A percentile compares a stretch with the other conserved stretches of the same genome.
Conservation (phyloP, 2,329 filamentous ascomycete genomes). For the Pyrenophora tritici-repentis region DNA sequence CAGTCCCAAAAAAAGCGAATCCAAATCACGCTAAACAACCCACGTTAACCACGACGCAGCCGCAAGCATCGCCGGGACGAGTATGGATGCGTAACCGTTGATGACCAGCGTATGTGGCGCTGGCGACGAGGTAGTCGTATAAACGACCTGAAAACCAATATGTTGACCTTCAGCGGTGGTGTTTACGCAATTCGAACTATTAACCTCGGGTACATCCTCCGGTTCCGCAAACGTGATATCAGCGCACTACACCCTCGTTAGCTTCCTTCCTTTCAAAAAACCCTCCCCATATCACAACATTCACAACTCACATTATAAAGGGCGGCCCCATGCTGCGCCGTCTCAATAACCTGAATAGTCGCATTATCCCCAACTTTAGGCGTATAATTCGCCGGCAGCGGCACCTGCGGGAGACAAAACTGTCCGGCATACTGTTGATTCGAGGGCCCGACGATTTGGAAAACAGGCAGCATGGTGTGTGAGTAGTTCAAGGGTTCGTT, state of each 20-base stretch:
- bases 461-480: slow-evolving; percentile 75
- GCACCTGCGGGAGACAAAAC: slow-evolving; percentile 88
- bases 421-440: slow-evolving; percentile 86
- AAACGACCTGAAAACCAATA: slow-evolving; percentile 77
- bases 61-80: slow-evolving; percentile 35
- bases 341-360: slow-evolving; percentile 86
- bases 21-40: slow-evolving; percentile 7
- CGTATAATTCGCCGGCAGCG: slow-evolving; percentile 72
- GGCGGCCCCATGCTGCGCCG: slow-evolving; percentile 80
- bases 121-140: slow-evolving; percentile 57
- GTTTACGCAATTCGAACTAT: slow-evolving; percentile 86
- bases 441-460: slow-evolving; percentile 80
- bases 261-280: background rate
- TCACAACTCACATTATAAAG: slow-evolving; percentile 71
- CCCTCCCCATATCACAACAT: background rate
- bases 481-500: slow-evolving; percentile 86
- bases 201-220: slow-evolving; percentile 75
- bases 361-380: slow-evolving; percentile 84
- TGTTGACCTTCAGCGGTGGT: slow-evolving; percentile 55
- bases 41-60: slow-evolving; percentile 37
- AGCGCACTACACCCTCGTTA: slow-evolving; percentile 69
- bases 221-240: slow-evolving; percentile 91
- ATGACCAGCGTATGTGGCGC: slow-evolving; percentile 31
- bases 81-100: slow-evolving; percentile 34
- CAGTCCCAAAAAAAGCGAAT: background rate